These are phyloP conservation scores for Aureobasidium subglaciale DNA, from an alignment of 2,329 filamentous ascomycete genomes.

Conservation along the genomic window DNA sequence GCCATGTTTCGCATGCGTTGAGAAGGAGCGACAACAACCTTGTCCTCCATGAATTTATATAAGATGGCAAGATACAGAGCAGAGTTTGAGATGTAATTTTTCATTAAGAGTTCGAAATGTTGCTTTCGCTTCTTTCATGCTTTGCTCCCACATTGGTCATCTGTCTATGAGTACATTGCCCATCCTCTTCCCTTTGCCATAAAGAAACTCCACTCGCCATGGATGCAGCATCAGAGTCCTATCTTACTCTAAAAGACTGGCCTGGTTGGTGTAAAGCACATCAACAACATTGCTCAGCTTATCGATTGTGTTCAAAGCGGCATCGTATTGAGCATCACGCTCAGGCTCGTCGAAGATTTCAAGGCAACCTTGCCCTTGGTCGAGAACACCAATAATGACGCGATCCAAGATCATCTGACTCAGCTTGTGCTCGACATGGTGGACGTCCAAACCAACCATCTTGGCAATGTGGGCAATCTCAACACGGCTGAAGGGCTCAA, in stretches of 20 bases:
- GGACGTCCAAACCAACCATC: conserved; percentile 93
- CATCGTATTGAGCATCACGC: conserved; percentile 88
- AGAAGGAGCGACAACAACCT: conserved; percentile 54
- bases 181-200: background rate
- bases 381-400: conserved; percentile 93
- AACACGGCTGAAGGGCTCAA: conserved; percentile 95
- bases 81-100: no score
- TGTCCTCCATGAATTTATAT: no score
- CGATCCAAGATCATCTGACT: conserved; percentile 99
- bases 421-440: conserved; percentile 95
- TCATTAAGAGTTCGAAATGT: background rate
- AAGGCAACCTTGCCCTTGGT: conserved; percentile 94
- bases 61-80: no score
- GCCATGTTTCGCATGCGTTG: no score
- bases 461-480: conserved; percentile 96
- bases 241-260: conserved; percentile 77
- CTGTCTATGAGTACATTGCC: background rate
- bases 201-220: background rate
- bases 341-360: conserved; percentile 96
- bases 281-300: conserved; percentile 97
- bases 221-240: background rate
- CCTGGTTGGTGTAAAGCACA: conserved; percentile 95
- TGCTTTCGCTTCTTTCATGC: background rate
- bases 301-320: conserved; percentile 88
- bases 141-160: background rate